Evolutionary conservation across 116 monocot genomes (phyloP), one percentile per base, ranked within the genome.

Genomic region (Dioscorea cayenensis): DNA sequence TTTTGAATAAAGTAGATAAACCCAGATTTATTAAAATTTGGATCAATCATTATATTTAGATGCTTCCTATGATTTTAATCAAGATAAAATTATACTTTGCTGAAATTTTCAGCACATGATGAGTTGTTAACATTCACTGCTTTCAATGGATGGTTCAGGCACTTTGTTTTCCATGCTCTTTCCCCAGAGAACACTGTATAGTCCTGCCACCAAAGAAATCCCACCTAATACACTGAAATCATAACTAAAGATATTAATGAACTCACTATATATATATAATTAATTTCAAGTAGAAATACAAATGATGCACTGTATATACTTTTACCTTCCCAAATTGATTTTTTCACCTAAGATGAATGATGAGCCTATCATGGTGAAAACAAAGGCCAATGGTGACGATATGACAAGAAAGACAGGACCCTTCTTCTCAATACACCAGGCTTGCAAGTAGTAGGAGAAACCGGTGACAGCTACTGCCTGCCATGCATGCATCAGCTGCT

Each of bases 381-480:
- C 61, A 51, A 87, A 66, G 36, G 76, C 60, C 29, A 86, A 66
- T 1, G 92, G 86, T 0, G 75, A 74, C 19, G 79, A 81, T 73
- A 85, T 80, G 69, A 85, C 79, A 7, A 84, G 59, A 71, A 94
- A 90, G 22, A 90, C 90, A 0, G 90, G 94, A 7, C 94, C 94
- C 52, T 79, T 94, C 78, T 85, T 85, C 72, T 85, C 76, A 10
- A 94, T 83, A 61, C 85, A 87, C 94, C 94, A 90, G 10, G 83
- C 65, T 72, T 94, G 94, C 66, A 94, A 65, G 74, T 90, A 90
- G 65, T 71, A 86, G 0, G 86, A 70, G 36, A 90, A 65, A 1
- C 83, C 90, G 11, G 85, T 85, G 23, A 85, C 80, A 22, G 84
- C 67, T 48, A 94, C n/a, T 19, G 87, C 90, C 89, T 92, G 84